Evolutionary conservation across 495 filamentous ascomycete genomes (phyloP), one percentile per base, ranked within the genome.

Genomic region (Alectoria sarmentosa): DNA sequence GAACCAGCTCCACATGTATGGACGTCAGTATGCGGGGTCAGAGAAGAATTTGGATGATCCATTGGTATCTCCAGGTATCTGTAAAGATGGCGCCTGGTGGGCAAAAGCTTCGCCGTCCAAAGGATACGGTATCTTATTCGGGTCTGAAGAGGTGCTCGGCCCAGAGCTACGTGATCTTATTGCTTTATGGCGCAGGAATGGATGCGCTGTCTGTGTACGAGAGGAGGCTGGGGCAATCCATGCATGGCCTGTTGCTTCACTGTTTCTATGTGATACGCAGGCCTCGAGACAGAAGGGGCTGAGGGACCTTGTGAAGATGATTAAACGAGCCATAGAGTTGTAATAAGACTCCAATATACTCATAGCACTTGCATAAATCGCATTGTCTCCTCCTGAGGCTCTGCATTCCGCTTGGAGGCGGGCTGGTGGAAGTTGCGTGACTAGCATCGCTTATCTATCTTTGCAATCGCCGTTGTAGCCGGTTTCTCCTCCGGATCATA

Each of bases 241-340:
- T 76, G 88, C 87, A 15, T 92, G 89, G 90, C 89, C 89, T 19
- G 85, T 92, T 34, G 88, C 85, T 21, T 80, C 79, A 39, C 70
- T 91, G 52, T 92, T 90, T 70, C 73, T 91, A 23, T 83, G 83
- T 59, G 76, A 77, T 52, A 80, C 77, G 30, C 70, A 73, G 52
- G 75, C 77, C n/a, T 77, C 82, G 72, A 75, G 89, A 65, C 74
- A 80, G 65, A 78, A 78, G 52, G 88, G 86, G 15, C 69, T 92
- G 66, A 76, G 71, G 60, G 70, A 74, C 67, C 77, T 90, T 55
- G 83, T 82, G 4, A 73, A 76, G 34, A 77, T 79, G 60, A 78
- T 86, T 32, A 67, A 52, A 55, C 67, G 67, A 39, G 67, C 65
- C 3, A 67, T 71, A 52, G 42, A 65, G 21, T 14, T 65, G 41